These are phyloP conservation scores for Dendrostoma leiphaemia DNA, from an alignment of 2,329 filamentous ascomycete species.

Conservation along the genomic window DNA sequence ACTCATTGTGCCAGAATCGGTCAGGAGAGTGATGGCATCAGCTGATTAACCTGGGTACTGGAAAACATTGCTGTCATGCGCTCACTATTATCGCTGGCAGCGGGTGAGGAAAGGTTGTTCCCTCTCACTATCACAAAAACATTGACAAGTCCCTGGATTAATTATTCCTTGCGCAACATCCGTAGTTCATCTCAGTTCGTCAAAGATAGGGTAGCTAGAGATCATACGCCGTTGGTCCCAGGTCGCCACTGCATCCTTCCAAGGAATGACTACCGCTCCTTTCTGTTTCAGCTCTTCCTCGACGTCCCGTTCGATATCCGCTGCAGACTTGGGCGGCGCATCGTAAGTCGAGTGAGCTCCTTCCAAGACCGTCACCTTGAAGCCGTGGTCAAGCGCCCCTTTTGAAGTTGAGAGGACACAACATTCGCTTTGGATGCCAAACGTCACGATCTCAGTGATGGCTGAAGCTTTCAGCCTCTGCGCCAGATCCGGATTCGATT, in stretches of 20 bases:
- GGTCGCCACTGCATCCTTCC: conserved; percentile 21
- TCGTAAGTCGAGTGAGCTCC: conserved; percentile 33
- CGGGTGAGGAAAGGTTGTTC: no score
- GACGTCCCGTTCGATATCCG: conserved; percentile 27
- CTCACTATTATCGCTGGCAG: no score
- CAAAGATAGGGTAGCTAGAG: conserved; percentile 14
- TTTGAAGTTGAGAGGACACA: conserved; percentile 28
- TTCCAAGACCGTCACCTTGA: conserved; percentile 27
- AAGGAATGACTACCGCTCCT: conserved; percentile 24
- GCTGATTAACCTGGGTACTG: no score
- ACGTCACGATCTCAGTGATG: conserved; percentile 25
- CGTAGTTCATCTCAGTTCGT: neutral
- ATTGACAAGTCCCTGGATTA: no score
- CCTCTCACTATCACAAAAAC: neutral
- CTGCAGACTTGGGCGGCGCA: conserved; percentile 20
- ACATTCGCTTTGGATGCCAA: conserved; percentile 33
- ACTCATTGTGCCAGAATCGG: no score
- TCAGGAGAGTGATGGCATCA: no score
- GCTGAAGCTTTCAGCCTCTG: conserved; percentile 22
- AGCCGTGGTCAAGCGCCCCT: conserved; percentile 27
- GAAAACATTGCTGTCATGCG: no score
- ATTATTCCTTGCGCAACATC: no score
- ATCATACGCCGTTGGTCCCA: conserved; percentile 18
- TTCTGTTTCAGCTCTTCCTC: conserved; percentile 23
- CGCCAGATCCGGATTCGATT: conserved; percentile 29